Evolutionary conservation across 2,329 filamentous ascomycete species (phyloP).

Genomic region (Pyricularia sp.): DNA sequence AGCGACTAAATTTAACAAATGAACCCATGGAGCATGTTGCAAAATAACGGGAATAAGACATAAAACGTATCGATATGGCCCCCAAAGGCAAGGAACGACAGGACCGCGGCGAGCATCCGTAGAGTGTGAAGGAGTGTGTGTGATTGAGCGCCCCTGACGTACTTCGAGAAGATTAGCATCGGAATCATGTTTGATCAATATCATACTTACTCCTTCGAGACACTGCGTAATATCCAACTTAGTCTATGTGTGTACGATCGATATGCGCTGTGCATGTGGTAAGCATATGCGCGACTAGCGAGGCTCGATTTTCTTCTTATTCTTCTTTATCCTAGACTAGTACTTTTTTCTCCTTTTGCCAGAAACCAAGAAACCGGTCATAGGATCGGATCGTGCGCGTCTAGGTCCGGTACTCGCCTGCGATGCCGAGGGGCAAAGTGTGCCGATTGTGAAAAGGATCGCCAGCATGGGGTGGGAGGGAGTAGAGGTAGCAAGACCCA

Average conservation of each 20-base stretch:
- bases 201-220: background rate
- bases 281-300: background rate
- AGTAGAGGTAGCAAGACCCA: background rate
- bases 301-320: background rate
- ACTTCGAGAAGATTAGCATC: background rate
- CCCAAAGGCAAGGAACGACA: background rate
- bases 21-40: background rate
- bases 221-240: background rate
- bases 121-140: background rate
- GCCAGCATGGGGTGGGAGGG: background rate
- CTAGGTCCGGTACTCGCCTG: background rate
- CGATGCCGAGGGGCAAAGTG: background rate
- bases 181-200: background rate
- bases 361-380: background rate
- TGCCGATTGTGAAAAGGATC: background rate
- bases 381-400: background rate
- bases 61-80: background rate
- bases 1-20: background rate
- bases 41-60: background rate
- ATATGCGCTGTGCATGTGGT: background rate
- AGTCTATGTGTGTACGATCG: background rate
- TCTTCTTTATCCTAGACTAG: background rate
- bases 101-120: background rate
- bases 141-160: background rate
- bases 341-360: background rate